Evolutionary conservation across 192 early-diverging fungal genomes (phyloP).

Genomic region (Cladochytrium replicatum): DNA sequence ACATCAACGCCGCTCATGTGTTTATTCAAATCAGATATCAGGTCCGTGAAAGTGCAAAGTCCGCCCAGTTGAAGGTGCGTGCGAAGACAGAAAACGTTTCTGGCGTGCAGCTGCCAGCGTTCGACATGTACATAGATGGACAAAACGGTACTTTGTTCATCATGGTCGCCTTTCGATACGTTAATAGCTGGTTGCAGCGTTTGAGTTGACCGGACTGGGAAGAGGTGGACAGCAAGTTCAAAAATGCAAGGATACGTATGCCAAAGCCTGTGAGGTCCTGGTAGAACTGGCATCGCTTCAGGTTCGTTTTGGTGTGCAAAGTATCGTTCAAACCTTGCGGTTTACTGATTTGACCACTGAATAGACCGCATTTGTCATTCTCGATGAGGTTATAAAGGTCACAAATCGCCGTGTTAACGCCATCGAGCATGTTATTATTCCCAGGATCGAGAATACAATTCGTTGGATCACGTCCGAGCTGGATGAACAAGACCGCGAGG

Average conservation of each 20-base stretch:
- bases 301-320: slow-evolving; percentile 27
- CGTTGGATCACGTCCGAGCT: slow-evolving; percentile 91
- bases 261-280: slow-evolving; percentile 84
- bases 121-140: slow-evolving; percentile 81
- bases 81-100: slow-evolving; percentile 97
- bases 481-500: slow-evolving; percentile 97
- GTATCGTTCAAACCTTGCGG: not conserved
- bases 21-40: slow-evolving; percentile 63
- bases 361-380: slow-evolving; percentile 93
- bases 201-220: slow-evolving; percentile 97
- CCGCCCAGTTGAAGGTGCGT: slow-evolving; percentile 80
- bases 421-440: slow-evolving; percentile 99
- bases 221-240: slow-evolving; percentile 96
- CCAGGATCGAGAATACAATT: slow-evolving; percentile 96
- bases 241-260: slow-evolving; percentile 88
- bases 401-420: slow-evolving; percentile 99
- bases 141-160: slow-evolving; percentile 63
- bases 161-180: slow-evolving; percentile 3
- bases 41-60: slow-evolving; percentile 88
- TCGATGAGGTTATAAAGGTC: slow-evolving; percentile 98
- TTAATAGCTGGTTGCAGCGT: slow-evolving; percentile 34
- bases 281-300: slow-evolving; percentile 97
- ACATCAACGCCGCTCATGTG: not conserved
- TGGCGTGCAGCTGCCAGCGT: slow-evolving; percentile 87
- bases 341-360: too few species aligned